Evolutionary conservation across 2,329 filamentous ascomycete species (phyloP).

Genomic region (Colletotrichum sp.): DNA sequence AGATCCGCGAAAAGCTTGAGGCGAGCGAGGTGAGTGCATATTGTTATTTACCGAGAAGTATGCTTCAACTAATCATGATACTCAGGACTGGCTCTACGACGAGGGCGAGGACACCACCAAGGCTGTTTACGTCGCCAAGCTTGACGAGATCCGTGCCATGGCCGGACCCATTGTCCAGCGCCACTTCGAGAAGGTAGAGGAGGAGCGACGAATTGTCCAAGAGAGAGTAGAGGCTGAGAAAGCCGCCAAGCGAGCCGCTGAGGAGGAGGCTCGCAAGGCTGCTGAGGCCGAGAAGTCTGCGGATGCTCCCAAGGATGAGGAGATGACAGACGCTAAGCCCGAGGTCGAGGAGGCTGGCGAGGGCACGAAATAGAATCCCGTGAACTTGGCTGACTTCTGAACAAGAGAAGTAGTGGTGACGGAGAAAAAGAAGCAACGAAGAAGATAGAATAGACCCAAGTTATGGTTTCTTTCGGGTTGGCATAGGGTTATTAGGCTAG

Average conservation of each 20-base stretch:
- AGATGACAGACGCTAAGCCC: slow-evolving; percentile 67
- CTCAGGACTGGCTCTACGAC: slow-evolving; percentile 96
- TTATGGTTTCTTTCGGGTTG: slow-evolving; percentile 20
- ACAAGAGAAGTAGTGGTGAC: neutral
- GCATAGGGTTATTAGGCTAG: slow-evolving; percentile 23
- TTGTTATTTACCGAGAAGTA: neutral
- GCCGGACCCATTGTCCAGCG: slow-evolving; percentile 92
- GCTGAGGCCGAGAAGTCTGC: slow-evolving; percentile 55
- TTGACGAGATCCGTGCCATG: slow-evolving; percentile 91
- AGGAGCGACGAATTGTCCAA: slow-evolving; percentile 79
- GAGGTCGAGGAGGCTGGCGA: slow-evolving; percentile 52
- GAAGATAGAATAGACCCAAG: slow-evolving; percentile 23
- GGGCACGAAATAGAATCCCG: slow-evolving; percentile 27
- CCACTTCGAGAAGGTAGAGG: slow-evolving; percentile 93
- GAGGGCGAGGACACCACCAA: slow-evolving; percentile 95
- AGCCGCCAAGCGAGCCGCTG: slow-evolving; percentile 72
- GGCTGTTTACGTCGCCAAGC: slow-evolving; percentile 91
- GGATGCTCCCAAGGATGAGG: slow-evolving; percentile 59
- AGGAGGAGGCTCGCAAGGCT: slow-evolving; percentile 61
- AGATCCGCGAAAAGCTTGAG: slow-evolving; percentile 83
- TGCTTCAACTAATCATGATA: slow-evolving; percentile 26
- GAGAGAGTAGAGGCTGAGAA: slow-evolving; percentile 80
- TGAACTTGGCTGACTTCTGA: neutral
- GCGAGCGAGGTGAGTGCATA: slow-evolving; percentile 77
- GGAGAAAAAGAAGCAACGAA: slow-evolving; percentile 12